Conservation (phyloP, 2,329 filamentous ascomycete species). For the Bipolaris sorokiniana region DNA sequence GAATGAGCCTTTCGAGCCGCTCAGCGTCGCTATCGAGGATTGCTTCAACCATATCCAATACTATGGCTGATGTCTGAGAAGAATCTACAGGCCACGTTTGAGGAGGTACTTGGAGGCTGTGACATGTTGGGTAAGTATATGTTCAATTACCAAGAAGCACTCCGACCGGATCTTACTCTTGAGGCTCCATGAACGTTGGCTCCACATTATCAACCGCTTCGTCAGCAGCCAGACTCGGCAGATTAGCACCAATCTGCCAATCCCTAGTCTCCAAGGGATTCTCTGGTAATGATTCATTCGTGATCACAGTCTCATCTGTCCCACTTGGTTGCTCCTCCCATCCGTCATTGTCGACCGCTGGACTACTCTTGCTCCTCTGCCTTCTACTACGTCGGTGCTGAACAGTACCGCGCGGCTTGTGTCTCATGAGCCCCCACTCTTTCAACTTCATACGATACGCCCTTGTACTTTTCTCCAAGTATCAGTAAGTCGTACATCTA, state of each 20-base stretch:
- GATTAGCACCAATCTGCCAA: conserved; percentile 16
- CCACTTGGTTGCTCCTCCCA: conserved; percentile 13
- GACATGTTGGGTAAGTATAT: not conserved
- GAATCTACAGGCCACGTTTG: conserved; percentile 26
- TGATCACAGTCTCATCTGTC: conserved; percentile 7
- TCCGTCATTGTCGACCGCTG: conserved; percentile 8
- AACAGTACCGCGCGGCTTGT: conserved; percentile 19
- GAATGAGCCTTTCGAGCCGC: conserved; percentile 36
- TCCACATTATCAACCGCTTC: conserved; percentile 10
- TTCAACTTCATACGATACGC: conserved; percentile 48
- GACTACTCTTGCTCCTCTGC: not conserved
- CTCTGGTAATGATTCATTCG: not conserved
- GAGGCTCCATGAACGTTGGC: conserved; percentile 15
- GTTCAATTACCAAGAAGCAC: not conserved
- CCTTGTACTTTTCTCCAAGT: conserved; percentile 30
- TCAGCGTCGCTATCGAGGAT: conserved; percentile 32
- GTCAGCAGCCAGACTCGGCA: conserved; percentile 1
- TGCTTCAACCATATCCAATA: conserved; percentile 40
- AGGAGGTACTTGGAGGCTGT: conserved; percentile 18
- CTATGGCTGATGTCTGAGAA: conserved; percentile 14
- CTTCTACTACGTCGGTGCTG: conserved; percentile 7
- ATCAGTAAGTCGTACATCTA: conserved; percentile 6
- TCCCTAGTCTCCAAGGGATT: conserved; percentile 7
- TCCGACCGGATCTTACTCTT: conserved; percentile 12
- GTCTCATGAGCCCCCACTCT: conserved; percentile 44